phyloP scores from a whole-genome alignment of 1,139 yeast species.

The Suhomyces panamericanus region DNA sequence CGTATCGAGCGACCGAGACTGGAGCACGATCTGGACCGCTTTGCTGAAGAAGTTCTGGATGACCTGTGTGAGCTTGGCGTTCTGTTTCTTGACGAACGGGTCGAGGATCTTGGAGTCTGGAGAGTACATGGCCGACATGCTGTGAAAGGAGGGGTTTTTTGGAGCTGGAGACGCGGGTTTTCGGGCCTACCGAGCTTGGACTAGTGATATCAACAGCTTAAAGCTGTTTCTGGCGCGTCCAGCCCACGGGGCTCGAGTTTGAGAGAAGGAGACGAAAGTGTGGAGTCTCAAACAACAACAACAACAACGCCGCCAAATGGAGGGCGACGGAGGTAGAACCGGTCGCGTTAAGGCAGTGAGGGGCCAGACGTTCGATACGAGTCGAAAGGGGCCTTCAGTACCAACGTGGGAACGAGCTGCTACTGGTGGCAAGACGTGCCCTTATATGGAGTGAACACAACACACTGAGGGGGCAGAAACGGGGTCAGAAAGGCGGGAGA shows the following conservation, averaged over 20 bases:
- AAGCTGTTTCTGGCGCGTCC: no score
- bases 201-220: no score
- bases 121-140: conserved; percentile 1
- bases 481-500: not conserved
- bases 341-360: no score
- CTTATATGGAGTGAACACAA: not conserved
- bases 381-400: not conserved
- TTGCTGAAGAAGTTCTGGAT: conserved; percentile 70
- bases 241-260: no score
- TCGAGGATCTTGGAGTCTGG: conserved; percentile 14
- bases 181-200: no score
- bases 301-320: not conserved
- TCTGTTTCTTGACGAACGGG: conserved; percentile 17
- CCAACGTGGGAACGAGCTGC: not conserved
- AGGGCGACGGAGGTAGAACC: not conserved
- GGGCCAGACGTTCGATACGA: not conserved
- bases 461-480: not conserved
- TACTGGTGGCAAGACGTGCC: not conserved
- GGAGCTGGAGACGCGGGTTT: not conserved
- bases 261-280: not conserved
- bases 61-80: conserved; percentile 44
- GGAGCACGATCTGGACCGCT: conserved; percentile 59
- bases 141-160: not conserved
- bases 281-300: not conserved
- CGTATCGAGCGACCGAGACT: conserved; percentile 16